A percentile compares a stretch with the other conserved stretches of the same genome.
Evolutionary conservation across 108 stramenopile genomes (phyloP).

Genomic region (Cyclostephanos invisitatus): DNA sequence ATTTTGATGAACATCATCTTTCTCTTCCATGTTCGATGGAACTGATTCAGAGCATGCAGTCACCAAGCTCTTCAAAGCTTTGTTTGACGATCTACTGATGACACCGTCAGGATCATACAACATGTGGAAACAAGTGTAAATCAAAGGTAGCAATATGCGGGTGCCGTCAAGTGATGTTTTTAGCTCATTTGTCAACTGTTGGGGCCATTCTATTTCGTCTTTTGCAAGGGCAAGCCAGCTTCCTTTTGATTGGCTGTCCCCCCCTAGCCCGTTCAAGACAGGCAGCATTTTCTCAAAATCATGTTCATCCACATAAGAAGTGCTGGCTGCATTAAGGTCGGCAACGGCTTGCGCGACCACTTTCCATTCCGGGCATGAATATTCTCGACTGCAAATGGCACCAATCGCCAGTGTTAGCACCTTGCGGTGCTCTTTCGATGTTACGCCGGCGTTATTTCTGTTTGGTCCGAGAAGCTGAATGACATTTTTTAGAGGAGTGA

Average conservation of each 20-base stretch:
- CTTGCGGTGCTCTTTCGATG: conserved; percentile 48
- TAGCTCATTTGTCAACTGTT: not conserved
- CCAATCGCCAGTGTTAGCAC: conserved; percentile 39
- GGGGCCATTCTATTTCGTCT: conserved; percentile 1
- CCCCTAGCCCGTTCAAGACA: conserved; percentile 61
- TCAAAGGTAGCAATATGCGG: conserved; percentile 56
- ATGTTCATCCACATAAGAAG: conserved; percentile 76
- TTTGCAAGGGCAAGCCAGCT: conserved; percentile 52
- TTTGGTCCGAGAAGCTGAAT: conserved; percentile 68
- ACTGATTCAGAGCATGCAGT: conserved; percentile 40
- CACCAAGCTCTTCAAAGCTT: conserved; percentile 70
- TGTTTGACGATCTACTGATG: conserved; percentile 66
- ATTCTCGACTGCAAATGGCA: conserved; percentile 28
- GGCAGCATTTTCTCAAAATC: conserved; percentile 78
- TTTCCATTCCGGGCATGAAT: conserved; percentile 13
- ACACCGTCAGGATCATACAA: conserved; percentile 79
- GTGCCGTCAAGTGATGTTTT: conserved; percentile 32
- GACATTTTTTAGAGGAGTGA: conserved; percentile 3
- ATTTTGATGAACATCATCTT: conserved; percentile 19
- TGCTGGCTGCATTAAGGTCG: conserved; percentile 57
- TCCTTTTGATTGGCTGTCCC: conserved; percentile 12
- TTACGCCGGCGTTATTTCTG: conserved; percentile 60
- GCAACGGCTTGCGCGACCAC: conserved; percentile 40
- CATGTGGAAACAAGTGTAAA: conserved; percentile 72
- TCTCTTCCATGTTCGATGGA: conserved; percentile 10